These are phyloP conservation scores for Phytophthora vignae DNA, from an alignment of 352 stramenopile species.

Conservation along the genomic window DNA sequence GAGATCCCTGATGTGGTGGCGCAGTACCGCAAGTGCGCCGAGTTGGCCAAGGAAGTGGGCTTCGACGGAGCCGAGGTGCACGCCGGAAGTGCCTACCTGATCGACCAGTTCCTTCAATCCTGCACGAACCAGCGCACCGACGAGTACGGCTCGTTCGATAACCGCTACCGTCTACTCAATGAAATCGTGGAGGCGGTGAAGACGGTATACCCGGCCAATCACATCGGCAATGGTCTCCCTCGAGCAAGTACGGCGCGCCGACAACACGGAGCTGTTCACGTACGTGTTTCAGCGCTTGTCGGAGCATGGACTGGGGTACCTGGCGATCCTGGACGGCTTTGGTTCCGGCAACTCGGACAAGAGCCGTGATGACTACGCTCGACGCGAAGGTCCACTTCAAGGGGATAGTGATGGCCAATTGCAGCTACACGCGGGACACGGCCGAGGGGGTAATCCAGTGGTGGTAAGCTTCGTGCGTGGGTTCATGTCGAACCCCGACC, in stretches of 20 bases:
- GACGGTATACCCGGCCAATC: constrained; percentile 35
- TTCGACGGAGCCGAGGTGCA: constrained; percentile 65
- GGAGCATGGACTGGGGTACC: constrained; percentile 32
- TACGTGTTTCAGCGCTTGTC: constrained; percentile 45
- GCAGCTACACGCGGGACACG: constrained; percentile 34
- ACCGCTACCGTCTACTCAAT: constrained; percentile 69
- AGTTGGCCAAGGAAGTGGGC: constrained; percentile 76
- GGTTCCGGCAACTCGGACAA: constrained; percentile 39
- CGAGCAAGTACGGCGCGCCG: constrained; percentile 33
- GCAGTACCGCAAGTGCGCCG: constrained; percentile 74
- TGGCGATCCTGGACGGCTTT: constrained; percentile 39
- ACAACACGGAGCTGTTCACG: constrained; percentile 50
- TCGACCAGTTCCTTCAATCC: constrained; percentile 68
- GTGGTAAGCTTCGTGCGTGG: constrained; percentile 34
- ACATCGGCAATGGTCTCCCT: constrained; percentile 43
- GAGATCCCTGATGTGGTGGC: constrained; percentile 64
- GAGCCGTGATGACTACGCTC: constrained; percentile 31
- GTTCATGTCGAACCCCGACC: constrained; percentile 41
- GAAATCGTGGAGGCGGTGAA: constrained; percentile 70
- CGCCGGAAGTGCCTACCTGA: constrained; percentile 88
- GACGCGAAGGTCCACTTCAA: constrained; percentile 37
- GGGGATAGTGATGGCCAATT: constrained; percentile 33
- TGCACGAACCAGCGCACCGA: constrained; percentile 81
- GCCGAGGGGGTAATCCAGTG: constrained; percentile 30
- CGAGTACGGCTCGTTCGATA: constrained; percentile 84